Base-by-base conservation (phyloP, 2,329 filamentous ascomycete species). In the Fusarium sp. region DNA sequence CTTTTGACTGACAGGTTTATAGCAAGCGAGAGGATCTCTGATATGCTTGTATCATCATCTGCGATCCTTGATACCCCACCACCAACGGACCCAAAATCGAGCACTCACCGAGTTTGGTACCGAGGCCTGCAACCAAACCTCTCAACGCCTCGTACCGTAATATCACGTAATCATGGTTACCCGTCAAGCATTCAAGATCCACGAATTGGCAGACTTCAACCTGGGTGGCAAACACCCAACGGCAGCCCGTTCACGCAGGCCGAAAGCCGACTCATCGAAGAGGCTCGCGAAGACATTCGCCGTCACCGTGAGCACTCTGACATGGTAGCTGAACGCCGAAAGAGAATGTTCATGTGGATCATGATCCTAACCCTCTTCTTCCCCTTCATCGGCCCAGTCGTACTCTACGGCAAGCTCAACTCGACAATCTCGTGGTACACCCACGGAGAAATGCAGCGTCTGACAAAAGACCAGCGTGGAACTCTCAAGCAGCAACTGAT, bases 391-490 rank as follows among this genome's bases (percentile, higher is more conserved):
- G 80, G 82, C 0, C 58, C 83, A 1, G 68, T 85, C 9, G 80
- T 82, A 2, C 76, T 84, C 24, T 75, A 71, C 11, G 83, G 83
- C 12, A 77, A 74, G 14, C 81, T 86, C 44, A 79, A 84, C 64
- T 74, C 76, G 1, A 79, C 79, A 0, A 77, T 86, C 26, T 79
- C 79, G 8, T 86, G 83, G 83, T 81, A 79, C 51, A 85, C 83
- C 0, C 73, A 77, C 3, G 84, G 85, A 7, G 79, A 84, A 68
- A 77, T 80, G 24, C 73, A 77, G 21, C 70, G 70, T 10, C 73
- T 85, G 23, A 81, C 75, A 7, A 32, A 47, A 12, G 62, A 70
- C 7, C 78, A 80, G 63, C 71, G 76, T 4, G 62, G 57, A 5
- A 67, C 68, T 6, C 63, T 80, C 14, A 76, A 73, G 45, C 72